A percentile compares a stretch with the other conserved stretches of the same genome.
Evolutionary conservation across 768 basidiomycete genomes (phyloP).

Genomic region (Lyophyllum decastes): DNA sequence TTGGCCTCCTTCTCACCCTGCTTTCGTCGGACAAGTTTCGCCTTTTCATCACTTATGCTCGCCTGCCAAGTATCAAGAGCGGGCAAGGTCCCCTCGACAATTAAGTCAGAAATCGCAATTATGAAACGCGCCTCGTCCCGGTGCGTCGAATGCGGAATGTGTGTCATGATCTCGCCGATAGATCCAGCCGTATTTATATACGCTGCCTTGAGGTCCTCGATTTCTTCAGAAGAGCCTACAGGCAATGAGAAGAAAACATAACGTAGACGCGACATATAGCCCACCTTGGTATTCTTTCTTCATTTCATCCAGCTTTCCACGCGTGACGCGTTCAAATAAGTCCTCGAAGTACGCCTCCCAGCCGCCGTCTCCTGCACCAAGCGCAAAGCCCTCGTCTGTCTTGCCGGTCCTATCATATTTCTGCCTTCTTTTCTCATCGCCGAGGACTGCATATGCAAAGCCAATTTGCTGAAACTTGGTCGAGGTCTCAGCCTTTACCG

Average conservation of each 20-base stretch:
- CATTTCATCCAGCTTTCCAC: conserved; percentile 87
- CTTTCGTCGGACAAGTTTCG: conserved; percentile 71
- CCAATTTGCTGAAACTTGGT: conserved; percentile 90
- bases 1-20: conserved; percentile 75
- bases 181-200: conserved; percentile 75
- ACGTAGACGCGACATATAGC: conserved; percentile 7
- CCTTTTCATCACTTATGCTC: conserved; percentile 79
- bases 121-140: conserved; percentile 89
- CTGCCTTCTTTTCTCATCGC: conserved; percentile 72
- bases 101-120: conserved; percentile 62
- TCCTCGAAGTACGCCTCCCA: conserved; percentile 97
- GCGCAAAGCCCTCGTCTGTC: conserved; percentile 77
- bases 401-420: conserved; percentile 86
- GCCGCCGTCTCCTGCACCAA: conserved; percentile 75
- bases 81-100: conserved; percentile 60
- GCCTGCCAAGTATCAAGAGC: conserved; percentile 64
- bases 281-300: conserved; percentile 93
- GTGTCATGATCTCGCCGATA: conserved; percentile 78
- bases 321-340: conserved; percentile 85
- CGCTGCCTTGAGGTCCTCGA: conserved; percentile 73
- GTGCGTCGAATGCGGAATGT: conserved; percentile 82
- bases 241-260: not conserved
- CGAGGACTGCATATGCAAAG: conserved; percentile 88
- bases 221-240: conserved; percentile 84
- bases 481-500: conserved; percentile 66